Conservation (phyloP, 2,329 filamentous ascomycete species). For the Gyromitra esculenta region DNA sequence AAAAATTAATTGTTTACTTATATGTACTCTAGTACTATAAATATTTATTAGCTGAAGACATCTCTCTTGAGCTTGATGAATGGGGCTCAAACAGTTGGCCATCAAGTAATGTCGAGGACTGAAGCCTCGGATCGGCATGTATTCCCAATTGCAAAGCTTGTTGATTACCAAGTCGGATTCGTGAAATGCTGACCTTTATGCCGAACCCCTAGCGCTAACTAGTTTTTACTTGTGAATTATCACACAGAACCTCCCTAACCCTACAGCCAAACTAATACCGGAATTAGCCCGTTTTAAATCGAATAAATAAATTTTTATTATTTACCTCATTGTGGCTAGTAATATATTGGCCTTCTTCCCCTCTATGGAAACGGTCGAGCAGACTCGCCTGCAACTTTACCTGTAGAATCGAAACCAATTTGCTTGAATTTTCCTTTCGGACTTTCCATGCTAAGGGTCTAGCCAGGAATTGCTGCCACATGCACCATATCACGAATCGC, state of each 20-base stretch:
- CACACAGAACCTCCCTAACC: too few species aligned
- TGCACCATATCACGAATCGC: not conserved
- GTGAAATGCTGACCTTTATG: conserved; percentile 14
- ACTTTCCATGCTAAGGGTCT: not conserved
- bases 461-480: not conserved
- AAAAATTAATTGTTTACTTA: too few species aligned
- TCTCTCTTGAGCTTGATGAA: not conserved
- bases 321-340: too few species aligned
- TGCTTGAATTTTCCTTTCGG: not conserved
- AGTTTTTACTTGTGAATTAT: not conserved
- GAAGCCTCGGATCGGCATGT: not conserved
- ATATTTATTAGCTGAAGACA: too few species aligned
- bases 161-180: not conserved
- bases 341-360: too few species aligned
- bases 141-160: conserved; percentile 11
- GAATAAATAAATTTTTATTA: too few species aligned
- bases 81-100: not conserved
- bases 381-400: not conserved
- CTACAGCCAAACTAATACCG: too few species aligned
- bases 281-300: too few species aligned
- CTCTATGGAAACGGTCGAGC: not conserved
- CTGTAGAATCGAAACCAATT: not conserved
- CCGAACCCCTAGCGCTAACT: not conserved
- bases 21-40: too few species aligned
- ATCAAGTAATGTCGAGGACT: conserved; percentile 11